A percentile compares a stretch with the other conserved stretches of the same genome.
phyloP scores from a whole-genome alignment of 805 yeast genomes.

The Wickerhamomyces rabaulensis region DNA sequence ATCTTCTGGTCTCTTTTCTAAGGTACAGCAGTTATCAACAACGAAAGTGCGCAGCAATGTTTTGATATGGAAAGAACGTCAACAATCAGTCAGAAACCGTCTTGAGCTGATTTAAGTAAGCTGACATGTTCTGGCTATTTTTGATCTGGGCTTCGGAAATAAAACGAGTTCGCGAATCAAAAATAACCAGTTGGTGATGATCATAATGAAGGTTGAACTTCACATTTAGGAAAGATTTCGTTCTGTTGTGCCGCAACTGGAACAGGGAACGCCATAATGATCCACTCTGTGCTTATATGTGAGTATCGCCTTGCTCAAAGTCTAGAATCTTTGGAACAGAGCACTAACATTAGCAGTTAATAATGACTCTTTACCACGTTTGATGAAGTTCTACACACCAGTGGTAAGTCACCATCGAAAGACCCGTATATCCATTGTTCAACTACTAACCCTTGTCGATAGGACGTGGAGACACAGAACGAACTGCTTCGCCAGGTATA shows the following conservation, averaged over 20 bases:
- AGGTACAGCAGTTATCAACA: not conserved
- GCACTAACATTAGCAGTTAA: constrained; percentile 47
- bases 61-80: too few relatives aligned
- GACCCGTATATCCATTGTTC: not conserved
- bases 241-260: not conserved
- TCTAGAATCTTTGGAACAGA: constrained; percentile 1
- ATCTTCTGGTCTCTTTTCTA: not conserved
- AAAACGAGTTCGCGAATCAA: not conserved
- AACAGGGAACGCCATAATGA: constrained; percentile 40
- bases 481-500: constrained; percentile 76
- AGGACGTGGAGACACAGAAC: constrained; percentile 76
- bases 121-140: too few relatives aligned
- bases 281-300: constrained; percentile 82
- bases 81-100: too few relatives aligned
- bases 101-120: not conserved
- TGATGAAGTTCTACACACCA: constrained; percentile 88
- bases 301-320: constrained; percentile 29
- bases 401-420: constrained; percentile 32
- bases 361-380: constrained; percentile 83
- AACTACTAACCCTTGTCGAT: not conserved
- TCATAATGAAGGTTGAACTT: not conserved
- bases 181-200: not conserved
- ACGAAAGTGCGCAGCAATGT: too few relatives aligned
- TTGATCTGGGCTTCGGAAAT: too few relatives aligned
- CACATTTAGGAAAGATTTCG: too few relatives aligned